A percentile compares a stretch with the other conserved stretches of the same genome.
phyloP scores from a whole-genome alignment of 1,139 yeast species.

The Sugiyamaella xylanicola region DNA sequence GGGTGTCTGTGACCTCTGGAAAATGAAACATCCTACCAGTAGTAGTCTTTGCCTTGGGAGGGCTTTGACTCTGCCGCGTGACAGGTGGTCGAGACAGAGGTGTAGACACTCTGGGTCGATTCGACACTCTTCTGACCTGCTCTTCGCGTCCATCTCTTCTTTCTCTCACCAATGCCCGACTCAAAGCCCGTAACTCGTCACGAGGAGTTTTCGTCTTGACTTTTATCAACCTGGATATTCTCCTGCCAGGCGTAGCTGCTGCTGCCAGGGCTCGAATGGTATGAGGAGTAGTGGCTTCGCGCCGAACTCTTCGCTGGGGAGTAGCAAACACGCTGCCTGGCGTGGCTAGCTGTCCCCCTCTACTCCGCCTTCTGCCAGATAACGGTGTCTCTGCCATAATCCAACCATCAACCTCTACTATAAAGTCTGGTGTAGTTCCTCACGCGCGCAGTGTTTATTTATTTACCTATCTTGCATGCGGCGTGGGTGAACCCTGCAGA shows the following conservation, averaged over 20 bases:
- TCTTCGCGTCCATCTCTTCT: neutral
- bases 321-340: slow-evolving; percentile 7
- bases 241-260: slow-evolving; percentile 17
- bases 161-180: slow-evolving; percentile 18
- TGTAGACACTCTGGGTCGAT: neutral
- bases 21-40: slow-evolving; percentile 3
- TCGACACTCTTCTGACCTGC: neutral
- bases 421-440: neutral
- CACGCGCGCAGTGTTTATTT: neutral
- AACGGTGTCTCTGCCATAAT: slow-evolving; percentile 11
- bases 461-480: neutral
- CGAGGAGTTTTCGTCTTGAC: slow-evolving; percentile 15
- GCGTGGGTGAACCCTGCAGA: too few relatives aligned
- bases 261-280: slow-evolving; percentile 21
- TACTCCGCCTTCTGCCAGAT: neutral
- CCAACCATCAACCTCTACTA: too few relatives aligned
- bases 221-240: slow-evolving; percentile 13
- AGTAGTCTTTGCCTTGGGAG: neutral
- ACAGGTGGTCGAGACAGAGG: neutral
- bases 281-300: slow-evolving; percentile 21
- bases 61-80: neutral
- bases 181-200: slow-evolving; percentile 19
- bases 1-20: slow-evolving; percentile 1
- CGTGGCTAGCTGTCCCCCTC: neutral
- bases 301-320: slow-evolving; percentile 15